phyloP scores from a whole-genome alignment of 108 stramenopile genomes.

The Cyclotella atomus region DNA sequence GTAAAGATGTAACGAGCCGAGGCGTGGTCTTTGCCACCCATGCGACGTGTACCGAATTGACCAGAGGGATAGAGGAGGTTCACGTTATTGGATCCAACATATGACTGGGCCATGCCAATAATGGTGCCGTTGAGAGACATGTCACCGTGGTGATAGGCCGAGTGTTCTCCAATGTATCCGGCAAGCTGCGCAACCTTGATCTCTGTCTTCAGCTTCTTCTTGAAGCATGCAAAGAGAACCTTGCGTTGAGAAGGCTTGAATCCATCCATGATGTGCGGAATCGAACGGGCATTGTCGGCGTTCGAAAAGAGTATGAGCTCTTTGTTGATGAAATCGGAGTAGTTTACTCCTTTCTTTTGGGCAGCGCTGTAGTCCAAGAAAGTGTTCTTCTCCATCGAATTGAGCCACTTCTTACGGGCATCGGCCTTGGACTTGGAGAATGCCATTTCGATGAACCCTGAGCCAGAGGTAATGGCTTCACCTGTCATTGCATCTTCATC shows the following conservation, averaged over 20 bases:
- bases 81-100: slow-evolving; percentile 97
- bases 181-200: slow-evolving; percentile 97
- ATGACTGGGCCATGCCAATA: slow-evolving; percentile 97
- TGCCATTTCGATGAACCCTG: slow-evolving; percentile 97
- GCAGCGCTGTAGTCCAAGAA: slow-evolving; percentile 88
- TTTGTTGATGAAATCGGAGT: slow-evolving; percentile 95
- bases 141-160: slow-evolving; percentile 99
- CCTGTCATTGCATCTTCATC: slow-evolving; percentile 17
- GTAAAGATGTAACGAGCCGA: slow-evolving; percentile 99
- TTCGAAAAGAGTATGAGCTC: slow-evolving; percentile 97
- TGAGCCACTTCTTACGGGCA: slow-evolving; percentile 96
- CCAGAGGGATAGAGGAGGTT: slow-evolving; percentile 95
- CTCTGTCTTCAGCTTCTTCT: slow-evolving; percentile 96
- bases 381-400: slow-evolving; percentile 75
- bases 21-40: slow-evolving; percentile 97
- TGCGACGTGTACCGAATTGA: slow-evolving; percentile 97
- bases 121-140: slow-evolving; percentile 94
- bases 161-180: slow-evolving; percentile 94
- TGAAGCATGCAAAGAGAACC: slow-evolving; percentile 98
- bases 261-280: slow-evolving; percentile 96
- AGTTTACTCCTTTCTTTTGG: slow-evolving; percentile 72
- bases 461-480: slow-evolving; percentile 49
- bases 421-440: slow-evolving; percentile 94
- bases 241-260: slow-evolving; percentile 99
- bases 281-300: slow-evolving; percentile 94